Percentiles rank a stretch among this genome's conserved stretches.
phyloP scores from a whole-genome alignment of 148 eudicot species.

The Cornus kousa region DNA sequence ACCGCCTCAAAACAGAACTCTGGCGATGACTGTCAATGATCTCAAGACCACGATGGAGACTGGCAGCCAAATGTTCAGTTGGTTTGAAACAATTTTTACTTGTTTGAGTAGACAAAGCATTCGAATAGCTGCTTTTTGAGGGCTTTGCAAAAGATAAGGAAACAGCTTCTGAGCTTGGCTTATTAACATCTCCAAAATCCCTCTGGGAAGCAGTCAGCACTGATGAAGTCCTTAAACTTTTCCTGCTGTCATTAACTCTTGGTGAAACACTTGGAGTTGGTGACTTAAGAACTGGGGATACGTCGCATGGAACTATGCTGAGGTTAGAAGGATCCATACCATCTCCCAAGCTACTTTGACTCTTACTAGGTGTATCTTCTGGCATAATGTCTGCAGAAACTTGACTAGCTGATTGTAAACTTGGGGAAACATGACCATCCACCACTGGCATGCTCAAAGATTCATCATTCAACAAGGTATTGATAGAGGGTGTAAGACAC shows the following conservation, averaged over 20 bases:
- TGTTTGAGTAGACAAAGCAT: conserved; percentile 32
- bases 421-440: conserved; percentile 9
- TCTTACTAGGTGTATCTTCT: conserved; percentile 16
- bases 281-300: conserved; percentile 62
- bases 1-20: conserved; percentile 64
- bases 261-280: conserved; percentile 86
- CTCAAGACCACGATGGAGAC: conserved; percentile 85
- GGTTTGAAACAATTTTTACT: conserved; percentile 38
- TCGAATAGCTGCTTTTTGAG: conserved; percentile 35
- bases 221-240: conserved; percentile 71
- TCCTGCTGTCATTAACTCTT: conserved; percentile 55
- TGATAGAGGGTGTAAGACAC: conserved; percentile 13
- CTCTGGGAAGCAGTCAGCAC: conserved; percentile 53
- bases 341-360: conserved; percentile 27
- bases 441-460: conserved; percentile 21
- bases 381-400: conserved; percentile 11
- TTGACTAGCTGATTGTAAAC: conserved; percentile 15
- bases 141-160: conserved; percentile 39
- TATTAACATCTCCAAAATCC: conserved; percentile 20
- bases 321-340: conserved; percentile 24
- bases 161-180: conserved; percentile 23
- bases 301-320: conserved; percentile 38
- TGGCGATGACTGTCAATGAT: conserved; percentile 55
- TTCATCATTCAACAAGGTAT: conserved; percentile 21
- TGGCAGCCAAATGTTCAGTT: conserved; percentile 70